A percentile compares a stretch with the other conserved stretches of the same genome.
Conservation (phyloP, 345 rosid species). For the Eucalyptus regnans region DNA sequence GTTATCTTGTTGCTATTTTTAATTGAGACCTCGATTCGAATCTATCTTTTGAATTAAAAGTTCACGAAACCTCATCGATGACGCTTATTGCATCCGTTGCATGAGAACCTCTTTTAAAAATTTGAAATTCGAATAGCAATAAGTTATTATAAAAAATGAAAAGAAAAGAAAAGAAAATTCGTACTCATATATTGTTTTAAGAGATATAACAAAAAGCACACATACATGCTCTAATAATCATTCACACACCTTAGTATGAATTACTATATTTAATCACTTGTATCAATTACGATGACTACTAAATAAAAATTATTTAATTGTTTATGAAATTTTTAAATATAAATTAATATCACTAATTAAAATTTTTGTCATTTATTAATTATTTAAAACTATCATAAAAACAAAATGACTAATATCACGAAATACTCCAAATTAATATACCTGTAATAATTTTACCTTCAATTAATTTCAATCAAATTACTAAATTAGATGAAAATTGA, state of each 20-base stretch:
- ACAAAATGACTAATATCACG: rapidly evolving
- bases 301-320: too few species aligned
- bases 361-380: too few species aligned
- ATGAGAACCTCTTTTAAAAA: neutral
- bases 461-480: too few species aligned
- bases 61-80: neutral
- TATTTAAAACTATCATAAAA: too few species aligned
- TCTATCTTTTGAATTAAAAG: neutral
- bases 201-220: neutral
- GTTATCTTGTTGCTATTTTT: neutral
- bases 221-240: too few species aligned
- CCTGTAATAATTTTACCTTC: rapidly evolving
- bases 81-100: rapidly evolving
- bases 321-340: too few species aligned
- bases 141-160: neutral
- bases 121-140: too few species aligned
- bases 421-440: too few species aligned
- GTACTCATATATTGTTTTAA: neutral
- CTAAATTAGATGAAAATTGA: rapidly evolving
- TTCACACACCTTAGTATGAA: neutral
- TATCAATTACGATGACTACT: neutral
- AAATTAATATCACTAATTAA: too few species aligned
- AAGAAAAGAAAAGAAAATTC: neutral
- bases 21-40: neutral
- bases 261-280: neutral